These are phyloP conservation scores for Penicillium diatomitis DNA, from an alignment of 495 filamentous ascomycete species.

Conservation along the genomic window DNA sequence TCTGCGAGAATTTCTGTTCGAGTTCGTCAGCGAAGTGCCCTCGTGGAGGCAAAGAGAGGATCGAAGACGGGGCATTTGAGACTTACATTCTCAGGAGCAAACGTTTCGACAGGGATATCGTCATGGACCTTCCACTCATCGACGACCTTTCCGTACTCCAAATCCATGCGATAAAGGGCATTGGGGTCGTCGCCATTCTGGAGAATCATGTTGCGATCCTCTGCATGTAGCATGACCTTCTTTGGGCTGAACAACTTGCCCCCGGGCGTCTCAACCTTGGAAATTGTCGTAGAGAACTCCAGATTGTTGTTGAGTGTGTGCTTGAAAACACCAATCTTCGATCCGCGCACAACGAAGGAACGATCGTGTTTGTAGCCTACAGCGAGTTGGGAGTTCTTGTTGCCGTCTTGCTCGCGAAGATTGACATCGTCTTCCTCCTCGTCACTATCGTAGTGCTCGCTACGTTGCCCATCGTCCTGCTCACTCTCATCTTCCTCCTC, in stretches of 20 bases:
- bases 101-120: conserved; percentile 82
- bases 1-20: conserved; percentile 84
- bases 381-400: conserved; percentile 91
- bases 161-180: conserved; percentile 93
- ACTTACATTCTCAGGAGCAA: conserved; percentile 76
- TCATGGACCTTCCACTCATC: conserved; percentile 99
- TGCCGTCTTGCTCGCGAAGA: conserved; percentile 61
- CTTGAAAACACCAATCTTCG: conserved; percentile 98
- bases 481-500: conserved; percentile 50
- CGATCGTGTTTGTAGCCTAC: conserved; percentile 97
- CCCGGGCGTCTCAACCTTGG: conserved; percentile 81
- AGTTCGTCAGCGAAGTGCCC: conserved; percentile 12
- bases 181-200: conserved; percentile 81
- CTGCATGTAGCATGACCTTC: conserved; percentile 96
- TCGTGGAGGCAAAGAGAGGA: not conserved
- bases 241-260: conserved; percentile 86
- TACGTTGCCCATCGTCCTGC: conserved; percentile 52
- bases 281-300: conserved; percentile 96
- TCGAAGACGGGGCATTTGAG: not conserved
- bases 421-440: conserved; percentile 84
- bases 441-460: conserved; percentile 83
- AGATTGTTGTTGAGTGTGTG: conserved; percentile 87
- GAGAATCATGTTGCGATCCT: conserved; percentile 86
- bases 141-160: conserved; percentile 97
- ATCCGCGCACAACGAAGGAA: conserved; percentile 91